Percentiles rank a stretch among this genome's conserved stretches.
phyloP scores from a whole-genome alignment of 2,329 filamentous ascomycete genomes.

The Penicillium sp. region DNA sequence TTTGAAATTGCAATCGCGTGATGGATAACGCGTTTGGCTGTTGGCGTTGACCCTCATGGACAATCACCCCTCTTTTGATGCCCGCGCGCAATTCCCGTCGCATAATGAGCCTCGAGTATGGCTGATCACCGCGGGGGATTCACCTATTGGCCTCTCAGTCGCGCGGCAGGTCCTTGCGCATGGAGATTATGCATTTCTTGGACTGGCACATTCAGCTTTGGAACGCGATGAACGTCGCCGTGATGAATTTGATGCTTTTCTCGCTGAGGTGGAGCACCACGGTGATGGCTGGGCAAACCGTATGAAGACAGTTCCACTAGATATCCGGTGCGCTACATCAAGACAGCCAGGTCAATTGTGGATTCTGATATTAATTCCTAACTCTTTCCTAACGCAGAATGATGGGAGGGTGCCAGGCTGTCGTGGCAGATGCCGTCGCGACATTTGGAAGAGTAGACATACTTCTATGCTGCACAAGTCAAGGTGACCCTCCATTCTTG shows the following conservation, averaged over 20 bases:
- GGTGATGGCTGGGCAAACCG: conserved; percentile 73
- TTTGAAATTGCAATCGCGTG: conserved; percentile 13
- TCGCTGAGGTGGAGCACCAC: conserved; percentile 55
- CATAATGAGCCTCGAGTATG: conserved; percentile 70
- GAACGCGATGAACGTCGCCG: conserved; percentile 64
- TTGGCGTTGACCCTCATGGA: conserved; percentile 27
- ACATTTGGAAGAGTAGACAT: conserved; percentile 84
- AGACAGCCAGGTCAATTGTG: neutral
- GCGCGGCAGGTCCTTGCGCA: conserved; percentile 75
- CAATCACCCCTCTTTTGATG: conserved; percentile 26
- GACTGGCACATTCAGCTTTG: conserved; percentile 68
- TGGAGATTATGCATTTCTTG: conserved; percentile 82
- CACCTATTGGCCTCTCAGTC: conserved; percentile 73
- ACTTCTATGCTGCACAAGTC: conserved; percentile 76
- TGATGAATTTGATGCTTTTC: conserved; percentile 69
- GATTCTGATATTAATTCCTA: conserved; percentile 6
- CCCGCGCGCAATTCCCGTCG: conserved; percentile 46
- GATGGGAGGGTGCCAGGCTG: conserved; percentile 67
- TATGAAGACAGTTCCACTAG: conserved; percentile 54
- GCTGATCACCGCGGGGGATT: conserved; percentile 81
- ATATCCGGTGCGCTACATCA: conserved; percentile 41
- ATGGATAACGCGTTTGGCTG: conserved; percentile 24
- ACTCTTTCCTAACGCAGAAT: conserved; percentile 33
- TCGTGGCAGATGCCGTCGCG: conserved; percentile 75
- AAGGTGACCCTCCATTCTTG: conserved; percentile 48